phyloP scores from a whole-genome alignment of 1,284 basidiomycete species.

The Ceraceosorus bombacis region DNA sequence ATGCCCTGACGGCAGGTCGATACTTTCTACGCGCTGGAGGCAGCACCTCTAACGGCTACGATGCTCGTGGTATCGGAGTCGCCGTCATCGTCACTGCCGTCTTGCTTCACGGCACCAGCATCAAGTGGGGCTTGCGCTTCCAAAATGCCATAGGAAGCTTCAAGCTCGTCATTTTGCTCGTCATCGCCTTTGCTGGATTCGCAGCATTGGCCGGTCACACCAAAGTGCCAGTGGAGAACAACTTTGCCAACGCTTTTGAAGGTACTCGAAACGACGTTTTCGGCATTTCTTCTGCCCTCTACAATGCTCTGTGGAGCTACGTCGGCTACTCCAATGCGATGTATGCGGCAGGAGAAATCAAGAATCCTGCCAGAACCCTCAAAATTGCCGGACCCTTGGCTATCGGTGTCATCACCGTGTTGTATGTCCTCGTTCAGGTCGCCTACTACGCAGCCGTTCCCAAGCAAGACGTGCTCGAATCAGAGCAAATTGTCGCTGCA shows the following conservation, averaged over 20 bases:
- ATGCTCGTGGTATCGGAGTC: slow-evolving; percentile 53
- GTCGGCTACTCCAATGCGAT: slow-evolving; percentile 57
- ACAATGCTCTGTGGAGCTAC: slow-evolving; percentile 56
- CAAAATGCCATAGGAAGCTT: slow-evolving; percentile 63
- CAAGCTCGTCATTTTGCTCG: slow-evolving; percentile 59
- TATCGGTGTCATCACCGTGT: slow-evolving; percentile 52
- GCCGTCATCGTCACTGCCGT: slow-evolving; percentile 51
- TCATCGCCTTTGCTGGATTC: slow-evolving; percentile 58
- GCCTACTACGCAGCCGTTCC: slow-evolving; percentile 53
- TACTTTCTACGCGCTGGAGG: slow-evolving; percentile 56
- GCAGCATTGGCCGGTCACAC: slow-evolving; percentile 55
- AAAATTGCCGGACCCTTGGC: slow-evolving; percentile 58
- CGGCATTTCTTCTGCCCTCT: slow-evolving; percentile 27
- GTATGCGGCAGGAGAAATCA: slow-evolving; percentile 58
- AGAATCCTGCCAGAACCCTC: slow-evolving; percentile 52
- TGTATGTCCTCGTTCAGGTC: slow-evolving; percentile 55
- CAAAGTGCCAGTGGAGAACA: slow-evolving; percentile 51
- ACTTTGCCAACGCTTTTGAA: slow-evolving; percentile 55
- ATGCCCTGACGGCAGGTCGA: slow-evolving; percentile 57
- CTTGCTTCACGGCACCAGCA: slow-evolving; percentile 57
- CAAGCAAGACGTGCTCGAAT: slow-evolving; percentile 52
- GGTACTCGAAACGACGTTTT: slow-evolving; percentile 53
- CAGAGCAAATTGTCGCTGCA: slow-evolving; percentile 55
- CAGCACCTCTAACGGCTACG: slow-evolving; percentile 14
- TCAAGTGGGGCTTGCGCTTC: slow-evolving; percentile 59